Conservation (phyloP, 768 basidiomycete genomes). For the Pholiota conissans region DNA sequence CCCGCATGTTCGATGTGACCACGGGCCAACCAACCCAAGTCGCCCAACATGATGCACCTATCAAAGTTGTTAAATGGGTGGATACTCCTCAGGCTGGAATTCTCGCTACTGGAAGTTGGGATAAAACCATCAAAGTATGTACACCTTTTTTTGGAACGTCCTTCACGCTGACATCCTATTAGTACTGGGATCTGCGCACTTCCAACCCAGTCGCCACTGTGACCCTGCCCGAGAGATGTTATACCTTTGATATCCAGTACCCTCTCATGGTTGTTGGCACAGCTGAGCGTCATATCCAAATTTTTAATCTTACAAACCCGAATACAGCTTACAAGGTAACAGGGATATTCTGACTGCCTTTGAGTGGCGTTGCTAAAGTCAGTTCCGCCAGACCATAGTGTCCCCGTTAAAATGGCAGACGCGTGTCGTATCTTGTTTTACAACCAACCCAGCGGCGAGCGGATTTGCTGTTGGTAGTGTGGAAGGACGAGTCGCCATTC, state of each 20-base stretch:
- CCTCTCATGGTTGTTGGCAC: constrained; percentile 91
- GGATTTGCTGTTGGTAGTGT: constrained; percentile 87
- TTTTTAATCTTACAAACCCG: constrained; percentile 85
- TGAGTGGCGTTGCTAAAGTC: neutral
- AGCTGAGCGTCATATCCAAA: constrained; percentile 89
- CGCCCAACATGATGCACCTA: constrained; percentile 87
- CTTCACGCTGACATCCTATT: constrained; percentile 5
- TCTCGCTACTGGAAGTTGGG: constrained; percentile 95
- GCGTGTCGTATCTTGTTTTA: constrained; percentile 82
- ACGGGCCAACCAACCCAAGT: constrained; percentile 83
- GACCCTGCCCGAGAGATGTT: constrained; percentile 86
- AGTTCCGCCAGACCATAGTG: constrained; percentile 55
- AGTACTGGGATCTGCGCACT: constrained; percentile 94
- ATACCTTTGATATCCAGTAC: constrained; percentile 80
- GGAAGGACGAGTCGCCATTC: constrained; percentile 92
- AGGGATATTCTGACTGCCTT: neutral
- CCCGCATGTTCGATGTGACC: constrained; percentile 87
- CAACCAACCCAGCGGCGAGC: constrained; percentile 52
- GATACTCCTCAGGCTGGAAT: constrained; percentile 75
- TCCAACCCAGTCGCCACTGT: constrained; percentile 78
- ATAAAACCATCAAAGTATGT: constrained; percentile 90
- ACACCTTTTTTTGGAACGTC: neutral
- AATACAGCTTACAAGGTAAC: constrained; percentile 73
- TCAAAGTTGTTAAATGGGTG: constrained; percentile 81
- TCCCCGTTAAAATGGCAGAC: constrained; percentile 96